Evolutionary conservation across 768 basidiomycete species (phyloP).

Genomic region (Mrakia frigida): DNA sequence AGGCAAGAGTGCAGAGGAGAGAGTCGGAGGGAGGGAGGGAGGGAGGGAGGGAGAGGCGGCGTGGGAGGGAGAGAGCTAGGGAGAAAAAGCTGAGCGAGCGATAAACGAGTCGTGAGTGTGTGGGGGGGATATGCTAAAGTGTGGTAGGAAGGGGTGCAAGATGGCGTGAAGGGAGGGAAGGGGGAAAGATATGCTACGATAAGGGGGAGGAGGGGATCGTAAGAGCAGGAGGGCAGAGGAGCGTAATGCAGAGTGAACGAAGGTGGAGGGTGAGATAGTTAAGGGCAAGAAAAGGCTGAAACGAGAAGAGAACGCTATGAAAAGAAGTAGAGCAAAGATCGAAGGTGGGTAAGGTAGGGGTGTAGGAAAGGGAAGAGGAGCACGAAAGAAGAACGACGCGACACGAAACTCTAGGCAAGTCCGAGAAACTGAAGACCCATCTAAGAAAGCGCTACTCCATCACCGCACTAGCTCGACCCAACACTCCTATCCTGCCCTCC

Average conservation of each 20-base stretch:
- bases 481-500: background rate
- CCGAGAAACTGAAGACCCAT: background rate
- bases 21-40: background rate
- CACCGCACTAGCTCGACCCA: background rate
- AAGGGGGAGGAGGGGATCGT: background rate
- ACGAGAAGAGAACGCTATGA: background rate
- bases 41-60: no score
- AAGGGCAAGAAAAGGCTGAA: background rate
- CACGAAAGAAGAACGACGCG: background rate
- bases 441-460: background rate
- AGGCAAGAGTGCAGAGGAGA: no score
- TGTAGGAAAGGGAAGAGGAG: background rate
- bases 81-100: no score
- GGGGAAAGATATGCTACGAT: background rate
- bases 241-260: no score
- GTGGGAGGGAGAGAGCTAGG: no score
- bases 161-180: no score
- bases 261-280: background rate
- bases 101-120: no score
- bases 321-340: background rate
- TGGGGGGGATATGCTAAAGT: no score
- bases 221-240: background rate
- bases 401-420: background rate
- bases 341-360: background rate
- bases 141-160: no score